These are phyloP conservation scores for Apiotrichum sp. DNA, from an alignment of 1,284 basidiomycete genomes.

Conservation along the genomic window DNA sequence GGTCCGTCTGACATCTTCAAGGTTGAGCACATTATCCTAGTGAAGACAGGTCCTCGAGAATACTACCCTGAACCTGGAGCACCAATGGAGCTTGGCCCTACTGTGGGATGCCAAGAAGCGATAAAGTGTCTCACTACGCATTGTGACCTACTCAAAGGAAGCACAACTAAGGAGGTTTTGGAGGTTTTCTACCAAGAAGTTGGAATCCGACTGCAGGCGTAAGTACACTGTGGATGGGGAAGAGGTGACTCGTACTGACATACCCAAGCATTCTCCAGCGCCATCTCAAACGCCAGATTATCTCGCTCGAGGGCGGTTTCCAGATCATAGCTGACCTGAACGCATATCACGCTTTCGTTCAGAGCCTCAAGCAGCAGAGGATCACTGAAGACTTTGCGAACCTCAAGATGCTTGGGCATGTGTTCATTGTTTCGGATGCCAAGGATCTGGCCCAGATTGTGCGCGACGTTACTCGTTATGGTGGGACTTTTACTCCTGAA, in stretches of 20 bases:
- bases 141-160: conserved; percentile 82
- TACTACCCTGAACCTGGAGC: conserved; percentile 81
- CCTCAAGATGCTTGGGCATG: conserved; percentile 92
- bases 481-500: conserved; percentile 86
- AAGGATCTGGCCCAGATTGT: conserved; percentile 93
- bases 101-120: conserved; percentile 75
- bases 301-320: conserved; percentile 87
- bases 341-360: conserved; percentile 80
- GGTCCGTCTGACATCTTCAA: conserved; percentile 45
- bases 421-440: conserved; percentile 77
- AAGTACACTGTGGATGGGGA: conserved; percentile 25
- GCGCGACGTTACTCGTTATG: conserved; percentile 85
- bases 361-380: conserved; percentile 60
- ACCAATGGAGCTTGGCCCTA: conserved; percentile 71
- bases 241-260: not conserved
- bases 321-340: conserved; percentile 95
- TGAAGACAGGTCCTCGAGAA: conserved; percentile 73
- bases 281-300: conserved; percentile 93
- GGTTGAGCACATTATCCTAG: conserved; percentile 87
- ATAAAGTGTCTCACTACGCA: conserved; percentile 82
- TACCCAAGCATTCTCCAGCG: conserved; percentile 76
- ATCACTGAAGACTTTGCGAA: conserved; percentile 84
- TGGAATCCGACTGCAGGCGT: conserved; percentile 85
- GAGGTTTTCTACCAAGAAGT: conserved; percentile 98
- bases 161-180: conserved; percentile 88